Conservation (phyloP, 495 filamentous ascomycete species). For the Hyaloscypha variabilis region DNA sequence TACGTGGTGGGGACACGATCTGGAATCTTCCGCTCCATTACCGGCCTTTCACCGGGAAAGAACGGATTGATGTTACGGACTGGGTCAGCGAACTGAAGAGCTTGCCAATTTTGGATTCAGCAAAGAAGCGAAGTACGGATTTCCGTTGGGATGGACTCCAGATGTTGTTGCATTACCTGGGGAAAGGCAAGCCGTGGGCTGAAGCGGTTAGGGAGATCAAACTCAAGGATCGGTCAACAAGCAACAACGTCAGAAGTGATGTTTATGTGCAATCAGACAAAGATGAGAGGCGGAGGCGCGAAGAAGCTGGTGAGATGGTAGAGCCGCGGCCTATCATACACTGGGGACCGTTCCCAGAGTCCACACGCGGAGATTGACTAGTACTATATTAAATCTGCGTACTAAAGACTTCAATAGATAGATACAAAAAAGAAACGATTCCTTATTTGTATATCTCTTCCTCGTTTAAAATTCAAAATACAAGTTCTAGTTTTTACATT, state of each 20-base stretch:
- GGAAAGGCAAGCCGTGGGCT: slow-evolving; percentile 20
- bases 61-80: slow-evolving; percentile 18
- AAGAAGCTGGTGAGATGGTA: slow-evolving; percentile 12
- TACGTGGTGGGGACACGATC: slow-evolving; percentile 3
- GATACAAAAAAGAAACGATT: slow-evolving; percentile 17
- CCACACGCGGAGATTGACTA: slow-evolving; percentile 17
- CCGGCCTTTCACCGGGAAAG: slow-evolving; percentile 19
- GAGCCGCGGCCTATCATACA: slow-evolving; percentile 9
- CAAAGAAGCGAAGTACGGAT: slow-evolving; percentile 9
- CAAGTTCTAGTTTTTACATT: slow-evolving; percentile 6
- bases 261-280: slow-evolving; percentile 14
- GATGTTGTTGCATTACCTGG: slow-evolving; percentile 19
- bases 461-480: slow-evolving; percentile 5
- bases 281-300: slow-evolving; percentile 8
- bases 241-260: background rate
- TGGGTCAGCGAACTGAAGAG: slow-evolving; percentile 21
- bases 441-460: slow-evolving; percentile 11
- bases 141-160: slow-evolving; percentile 19
- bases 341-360: slow-evolving; percentile 19
- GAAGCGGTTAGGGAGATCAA: slow-evolving; percentile 16
- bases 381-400: slow-evolving; percentile 17
- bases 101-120: slow-evolving; percentile 13
- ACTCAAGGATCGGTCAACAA: slow-evolving; percentile 12
- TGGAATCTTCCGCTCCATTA: slow-evolving; percentile 24
- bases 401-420: slow-evolving; percentile 16